Evolutionary conservation across 768 basidiomycete species (phyloP), one percentile per base, ranked within the genome.

Genomic region (Auriculariales sp.): DNA sequence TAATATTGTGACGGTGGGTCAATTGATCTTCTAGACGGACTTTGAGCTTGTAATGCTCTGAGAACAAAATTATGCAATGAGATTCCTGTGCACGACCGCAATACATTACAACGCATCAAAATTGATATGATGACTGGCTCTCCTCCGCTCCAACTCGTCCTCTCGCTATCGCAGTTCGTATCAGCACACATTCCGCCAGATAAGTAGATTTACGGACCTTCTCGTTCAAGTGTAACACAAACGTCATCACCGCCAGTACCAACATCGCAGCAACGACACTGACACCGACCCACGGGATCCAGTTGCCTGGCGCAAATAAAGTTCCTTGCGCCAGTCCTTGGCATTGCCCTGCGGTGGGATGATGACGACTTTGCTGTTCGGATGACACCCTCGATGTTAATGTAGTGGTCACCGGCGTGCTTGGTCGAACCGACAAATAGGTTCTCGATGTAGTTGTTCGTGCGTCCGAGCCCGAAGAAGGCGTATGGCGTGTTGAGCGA

Each of bases 391-490:
- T 98, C 95, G 75, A 98, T 83, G 61, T 84, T 82, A 62, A 94
- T 91, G 55, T 72, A 89, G 60, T 94, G 89, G 29, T 79, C 61
- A 30, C 69, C 61, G 0, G 71, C 62, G 52, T 88, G 81, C 28
- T 86, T 73, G 4, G 92, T 94, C 3, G 90, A 83, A 14, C 95
- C 95, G 17, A 98, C 87, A 61, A 95, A 95, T 2, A 99, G 74
- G 63, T 97, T 97, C 72, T 99, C 95, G 58, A 99, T 92, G 66
- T 99, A 99, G 63, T 99, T 99, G 65, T 99, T 99, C 14, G 93
- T 98, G 34, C 95, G 79, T 0, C 94, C 95, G 6, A 99, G 79
- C 1, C 95, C 94, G 60, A 98, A 88, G 73, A 92, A 95, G 1
- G 91, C 78, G 60, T 97, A 98, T 1, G 95, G 95, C 1, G 89